Evolutionary conservation across 208 protist genomes (phyloP).

Genomic region (Leishmania gerbilli): DNA sequence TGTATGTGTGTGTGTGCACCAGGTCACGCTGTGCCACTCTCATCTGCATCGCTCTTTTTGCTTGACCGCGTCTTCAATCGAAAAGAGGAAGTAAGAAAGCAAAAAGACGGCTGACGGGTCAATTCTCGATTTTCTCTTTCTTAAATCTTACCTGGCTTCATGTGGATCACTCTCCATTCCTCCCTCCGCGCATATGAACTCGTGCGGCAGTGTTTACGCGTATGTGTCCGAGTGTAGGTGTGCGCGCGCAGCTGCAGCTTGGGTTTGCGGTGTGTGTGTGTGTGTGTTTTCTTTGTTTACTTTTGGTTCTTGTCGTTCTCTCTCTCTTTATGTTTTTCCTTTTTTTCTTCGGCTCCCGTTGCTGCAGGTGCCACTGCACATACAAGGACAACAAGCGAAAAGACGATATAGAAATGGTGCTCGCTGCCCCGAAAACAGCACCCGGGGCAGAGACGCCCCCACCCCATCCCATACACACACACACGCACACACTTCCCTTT

Average conservation of each 20-base stretch:
- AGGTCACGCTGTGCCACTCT: not conserved
- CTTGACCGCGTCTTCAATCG: not conserved
- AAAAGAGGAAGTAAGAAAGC: not conserved
- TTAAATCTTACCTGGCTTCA: not conserved
- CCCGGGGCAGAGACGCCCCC: too few species aligned
- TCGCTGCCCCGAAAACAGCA: not conserved
- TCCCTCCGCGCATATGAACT: not conserved
- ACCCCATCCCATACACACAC: too few species aligned
- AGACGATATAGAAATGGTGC: too few species aligned
- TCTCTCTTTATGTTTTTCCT: not conserved
- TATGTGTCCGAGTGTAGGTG: not conserved
- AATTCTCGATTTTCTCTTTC: not conserved
- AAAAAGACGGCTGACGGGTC: not conserved
- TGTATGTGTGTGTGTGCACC: not conserved
- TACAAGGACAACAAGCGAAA: not conserved
- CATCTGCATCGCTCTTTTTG: not conserved
- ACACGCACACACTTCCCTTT: not conserved
- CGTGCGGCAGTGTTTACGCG: not conserved
- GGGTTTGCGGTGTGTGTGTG: not conserved
- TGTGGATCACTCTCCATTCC: not conserved
- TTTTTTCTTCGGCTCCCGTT: too few species aligned
- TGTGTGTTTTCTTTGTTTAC: not conserved
- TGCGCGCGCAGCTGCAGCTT: not conserved
- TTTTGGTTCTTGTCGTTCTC: not conserved
- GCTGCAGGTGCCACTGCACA: not conserved